phyloP scores from a whole-genome alignment of 75 land plant genomes.

The Cunninghamia lanceolata region DNA sequence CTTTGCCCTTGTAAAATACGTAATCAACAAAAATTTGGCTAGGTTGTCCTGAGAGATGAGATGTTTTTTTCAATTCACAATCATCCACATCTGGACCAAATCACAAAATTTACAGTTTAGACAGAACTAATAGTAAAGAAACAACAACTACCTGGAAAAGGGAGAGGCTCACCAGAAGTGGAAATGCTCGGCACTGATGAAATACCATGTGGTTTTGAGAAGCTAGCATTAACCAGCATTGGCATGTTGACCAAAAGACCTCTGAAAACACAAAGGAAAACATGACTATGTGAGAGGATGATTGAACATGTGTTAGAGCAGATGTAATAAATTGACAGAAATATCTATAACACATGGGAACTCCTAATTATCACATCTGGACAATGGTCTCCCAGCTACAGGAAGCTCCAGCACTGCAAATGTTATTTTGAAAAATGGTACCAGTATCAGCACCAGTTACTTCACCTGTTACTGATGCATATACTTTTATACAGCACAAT shows the following conservation, averaged over 20 bases:
- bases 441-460: not conserved
- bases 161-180: not conserved
- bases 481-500: not conserved
- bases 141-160: not conserved
- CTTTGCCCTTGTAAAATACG: slow-evolving; percentile 70
- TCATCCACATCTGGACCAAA: not conserved
- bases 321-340: not conserved
- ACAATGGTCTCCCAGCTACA: not conserved
- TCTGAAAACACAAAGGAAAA: not conserved
- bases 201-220: not conserved
- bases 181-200: not conserved
- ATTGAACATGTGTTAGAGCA: not conserved
- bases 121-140: not conserved
- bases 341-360: not conserved
- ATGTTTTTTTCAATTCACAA: not conserved
- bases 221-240: not conserved
- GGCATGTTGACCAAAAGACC: not conserved
- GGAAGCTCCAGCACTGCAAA: not conserved
- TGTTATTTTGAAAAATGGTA: not conserved
- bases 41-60: slow-evolving; percentile 18
- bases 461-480: not conserved
- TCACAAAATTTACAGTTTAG: not conserved
- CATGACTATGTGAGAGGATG: not conserved
- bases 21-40: slow-evolving; percentile 48
- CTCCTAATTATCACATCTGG: not conserved